These are phyloP conservation scores for Reticulomyxa filosa DNA, from an alignment of 78 protist genomes.

Conservation along the genomic window DNA sequence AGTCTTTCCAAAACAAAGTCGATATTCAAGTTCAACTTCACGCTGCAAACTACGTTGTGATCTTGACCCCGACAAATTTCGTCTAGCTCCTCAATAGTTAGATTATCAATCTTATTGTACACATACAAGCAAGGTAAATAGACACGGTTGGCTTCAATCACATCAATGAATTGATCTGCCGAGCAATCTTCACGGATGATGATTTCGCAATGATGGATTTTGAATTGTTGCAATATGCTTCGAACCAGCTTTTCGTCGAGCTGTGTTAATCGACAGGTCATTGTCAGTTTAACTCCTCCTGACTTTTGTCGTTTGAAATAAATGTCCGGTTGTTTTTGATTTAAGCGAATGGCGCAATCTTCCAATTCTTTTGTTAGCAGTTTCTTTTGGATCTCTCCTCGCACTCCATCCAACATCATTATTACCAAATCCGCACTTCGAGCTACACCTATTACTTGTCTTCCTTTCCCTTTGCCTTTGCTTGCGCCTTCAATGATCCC, in stretches of 20 bases:
- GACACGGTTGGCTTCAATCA: slow-evolving; percentile 34
- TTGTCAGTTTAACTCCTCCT: neutral
- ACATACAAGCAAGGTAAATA: slow-evolving; percentile 47
- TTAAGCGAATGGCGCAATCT: slow-evolving; percentile 39
- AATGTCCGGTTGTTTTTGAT: slow-evolving; percentile 34
- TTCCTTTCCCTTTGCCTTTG: slow-evolving; percentile 43
- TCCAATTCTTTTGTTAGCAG: slow-evolving; percentile 34
- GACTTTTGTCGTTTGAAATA: slow-evolving; percentile 9
- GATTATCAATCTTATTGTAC: slow-evolving; percentile 35
- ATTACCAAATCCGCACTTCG: slow-evolving; percentile 40
- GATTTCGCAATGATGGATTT: slow-evolving; percentile 31
- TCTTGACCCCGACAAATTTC: neutral
- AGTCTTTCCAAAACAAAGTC: neutral
- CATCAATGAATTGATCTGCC: slow-evolving; percentile 53
- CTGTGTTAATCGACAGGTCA: too few relatives aligned
- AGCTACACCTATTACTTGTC: slow-evolving; percentile 43
- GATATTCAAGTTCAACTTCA: neutral
- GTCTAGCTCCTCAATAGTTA: neutral
- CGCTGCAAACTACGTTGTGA: neutral
- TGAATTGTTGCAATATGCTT: neutral
- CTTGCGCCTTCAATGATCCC: slow-evolving; percentile 77
- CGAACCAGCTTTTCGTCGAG: too few relatives aligned
- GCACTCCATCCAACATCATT: slow-evolving; percentile 47
- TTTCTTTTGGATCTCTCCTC: slow-evolving; percentile 12
- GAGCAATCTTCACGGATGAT: slow-evolving; percentile 33